These are phyloP conservation scores for Talaromyces sp. DNA, from an alignment of 2,329 filamentous ascomycete genomes.

Conservation along the genomic window DNA sequence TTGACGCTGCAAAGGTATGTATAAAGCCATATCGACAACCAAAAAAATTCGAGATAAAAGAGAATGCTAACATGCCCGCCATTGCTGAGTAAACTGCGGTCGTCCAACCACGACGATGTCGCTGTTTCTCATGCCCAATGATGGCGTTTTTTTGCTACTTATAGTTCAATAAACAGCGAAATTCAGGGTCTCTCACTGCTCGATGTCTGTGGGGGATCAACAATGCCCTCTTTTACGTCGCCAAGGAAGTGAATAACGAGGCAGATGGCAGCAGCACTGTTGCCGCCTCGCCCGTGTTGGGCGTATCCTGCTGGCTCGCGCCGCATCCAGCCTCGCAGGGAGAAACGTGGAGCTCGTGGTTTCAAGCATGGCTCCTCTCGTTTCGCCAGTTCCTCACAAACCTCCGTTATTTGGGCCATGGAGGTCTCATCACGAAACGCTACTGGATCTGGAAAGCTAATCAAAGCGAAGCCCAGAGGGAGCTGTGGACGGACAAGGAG, in stretches of 20 bases:
- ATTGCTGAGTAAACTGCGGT: slow-evolving; percentile 10
- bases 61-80: slow-evolving; percentile 10
- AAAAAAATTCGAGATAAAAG: slow-evolving; percentile 10
- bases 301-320: slow-evolving; percentile 67
- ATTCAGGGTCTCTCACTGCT: slow-evolving; percentile 58
- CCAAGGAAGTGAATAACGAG: slow-evolving; percentile 41
- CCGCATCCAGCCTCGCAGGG: slow-evolving; percentile 47
- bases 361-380: slow-evolving; percentile 62
- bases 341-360: slow-evolving; percentile 57
- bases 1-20: slow-evolving; percentile 52
- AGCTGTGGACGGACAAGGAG: slow-evolving; percentile 59
- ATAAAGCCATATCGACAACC: background rate
- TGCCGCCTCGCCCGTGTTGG: slow-evolving; percentile 49
- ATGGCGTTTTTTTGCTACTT: background rate
- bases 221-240: slow-evolving; percentile 64
- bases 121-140: slow-evolving; percentile 11
- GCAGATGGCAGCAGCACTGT: background rate
- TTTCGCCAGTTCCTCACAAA: slow-evolving; percentile 63
- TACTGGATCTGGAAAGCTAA: slow-evolving; percentile 69
- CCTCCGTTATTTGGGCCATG: slow-evolving; percentile 57
- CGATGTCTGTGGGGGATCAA: slow-evolving; percentile 66
- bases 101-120: slow-evolving; percentile 1
- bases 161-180: slow-evolving; percentile 56
- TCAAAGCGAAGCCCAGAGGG: slow-evolving; percentile 56
- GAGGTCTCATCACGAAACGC: slow-evolving; percentile 60